Evolutionary conservation across 202 grass and related monocot genomes (phyloP).

Genomic region (Eragrostis tef): DNA sequence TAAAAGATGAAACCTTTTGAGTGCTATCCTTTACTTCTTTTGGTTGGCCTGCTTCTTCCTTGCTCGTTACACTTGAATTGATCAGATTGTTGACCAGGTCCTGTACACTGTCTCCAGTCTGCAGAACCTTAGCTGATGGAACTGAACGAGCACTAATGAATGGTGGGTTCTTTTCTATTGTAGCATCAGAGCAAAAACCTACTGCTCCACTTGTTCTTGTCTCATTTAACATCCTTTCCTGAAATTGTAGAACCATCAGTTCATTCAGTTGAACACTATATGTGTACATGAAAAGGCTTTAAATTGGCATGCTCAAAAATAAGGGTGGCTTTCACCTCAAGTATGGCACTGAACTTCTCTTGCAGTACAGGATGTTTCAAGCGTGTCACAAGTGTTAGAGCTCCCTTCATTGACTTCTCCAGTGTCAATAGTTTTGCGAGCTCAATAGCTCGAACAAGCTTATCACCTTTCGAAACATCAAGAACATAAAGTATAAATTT

Average conservation of each 20-base stretch:
- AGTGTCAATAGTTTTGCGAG: slow-evolving; percentile 71
- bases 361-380: slow-evolving; percentile 87
- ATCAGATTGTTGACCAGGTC: slow-evolving; percentile 26
- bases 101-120: slow-evolving; percentile 21
- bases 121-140: slow-evolving; percentile 35
- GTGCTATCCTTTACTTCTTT: slow-evolving; percentile 16
- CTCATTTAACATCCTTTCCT: slow-evolving; percentile 52
- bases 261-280: slow-evolving; percentile 9
- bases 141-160: neutral
- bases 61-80: slow-evolving; percentile 42
- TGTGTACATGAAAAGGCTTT: neutral
- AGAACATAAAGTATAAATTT: slow-evolving; percentile 33
- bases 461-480: slow-evolving; percentile 68
- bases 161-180: slow-evolving; percentile 34
- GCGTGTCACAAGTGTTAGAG: slow-evolving; percentile 84
- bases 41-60: slow-evolving; percentile 37
- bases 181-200: slow-evolving; percentile 31
- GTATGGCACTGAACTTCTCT: slow-evolving; percentile 82
- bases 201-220: slow-evolving; percentile 2
- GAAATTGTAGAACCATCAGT: slow-evolving; percentile 30
- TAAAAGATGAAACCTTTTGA: slow-evolving; percentile 36
- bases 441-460: slow-evolving; percentile 79
- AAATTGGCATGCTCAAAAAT: slow-evolving; percentile 16
- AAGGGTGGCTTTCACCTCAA: slow-evolving; percentile 61
- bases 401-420: slow-evolving; percentile 92